Evolutionary conservation across 2,329 filamentous ascomycete genomes (phyloP).

Genomic region (Fusarium nelsonii): DNA sequence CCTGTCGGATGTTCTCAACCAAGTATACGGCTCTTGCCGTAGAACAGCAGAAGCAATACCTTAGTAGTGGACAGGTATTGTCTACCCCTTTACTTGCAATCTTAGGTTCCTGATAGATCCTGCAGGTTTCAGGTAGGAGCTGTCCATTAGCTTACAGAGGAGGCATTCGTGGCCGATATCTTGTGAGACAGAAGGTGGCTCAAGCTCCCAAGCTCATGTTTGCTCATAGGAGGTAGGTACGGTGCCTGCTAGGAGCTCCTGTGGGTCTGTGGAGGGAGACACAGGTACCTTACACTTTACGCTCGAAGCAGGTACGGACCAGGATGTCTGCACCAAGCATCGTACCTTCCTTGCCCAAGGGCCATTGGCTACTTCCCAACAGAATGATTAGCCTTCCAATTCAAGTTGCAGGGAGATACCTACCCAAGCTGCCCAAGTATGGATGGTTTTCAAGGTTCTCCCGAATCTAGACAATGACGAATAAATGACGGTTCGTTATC

Average conservation of each 20-base stretch:
- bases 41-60: background rate
- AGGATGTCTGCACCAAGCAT: background rate
- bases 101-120: background rate
- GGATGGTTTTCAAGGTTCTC: background rate
- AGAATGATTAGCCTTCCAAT: background rate
- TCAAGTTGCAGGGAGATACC: background rate
- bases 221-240: background rate
- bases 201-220: background rate
- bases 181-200: background rate
- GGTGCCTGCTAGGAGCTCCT: background rate
- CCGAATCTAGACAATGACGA: background rate
- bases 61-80: background rate
- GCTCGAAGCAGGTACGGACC: constrained; percentile 1
- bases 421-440: no score
- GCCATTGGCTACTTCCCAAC: background rate
- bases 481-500: background rate
- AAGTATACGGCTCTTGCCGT: background rate
- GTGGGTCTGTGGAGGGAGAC: constrained; percentile 2
- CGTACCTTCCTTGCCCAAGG: background rate
- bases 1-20: background rate
- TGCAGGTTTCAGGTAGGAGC: background rate
- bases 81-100: background rate
- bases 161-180: background rate
- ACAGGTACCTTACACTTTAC: background rate
- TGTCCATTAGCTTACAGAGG: background rate